Conservation (phyloP, 2,329 filamentous ascomycete species). For the Colletotrichum liriopes region DNA sequence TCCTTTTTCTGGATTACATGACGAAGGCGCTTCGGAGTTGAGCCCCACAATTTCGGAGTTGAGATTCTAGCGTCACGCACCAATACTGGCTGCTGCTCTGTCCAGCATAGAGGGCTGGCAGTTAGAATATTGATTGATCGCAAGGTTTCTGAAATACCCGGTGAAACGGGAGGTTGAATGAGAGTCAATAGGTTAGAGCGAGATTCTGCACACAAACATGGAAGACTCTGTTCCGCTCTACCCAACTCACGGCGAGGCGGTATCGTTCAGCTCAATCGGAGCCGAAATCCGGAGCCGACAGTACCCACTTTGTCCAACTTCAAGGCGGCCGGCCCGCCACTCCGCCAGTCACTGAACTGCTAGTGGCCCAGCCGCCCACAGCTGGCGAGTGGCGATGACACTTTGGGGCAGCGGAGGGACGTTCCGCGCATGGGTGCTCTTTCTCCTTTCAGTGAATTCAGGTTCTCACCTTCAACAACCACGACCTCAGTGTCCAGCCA, state of each 20-base stretch:
- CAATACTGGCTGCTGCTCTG: not conserved
- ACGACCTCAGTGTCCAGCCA: not conserved
- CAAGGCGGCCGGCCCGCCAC: too few species aligned
- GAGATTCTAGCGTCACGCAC: not conserved
- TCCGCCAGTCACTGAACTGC: fast-evolving
- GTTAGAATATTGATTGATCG: not conserved
- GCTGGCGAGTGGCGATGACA: not conserved
- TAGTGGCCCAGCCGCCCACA: fast-evolving
- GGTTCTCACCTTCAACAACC: not conserved
- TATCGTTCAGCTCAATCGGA: not conserved
- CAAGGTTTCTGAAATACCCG: not conserved
- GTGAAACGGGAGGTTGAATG: not conserved
- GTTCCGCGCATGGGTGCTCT: not conserved
- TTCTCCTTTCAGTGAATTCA: not conserved
- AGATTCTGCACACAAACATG: not conserved
- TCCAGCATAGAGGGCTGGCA: too few species aligned
- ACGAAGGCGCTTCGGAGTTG: slow-evolving; percentile 20
- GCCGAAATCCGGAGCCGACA: not conserved
- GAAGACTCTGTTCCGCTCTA: not conserved
- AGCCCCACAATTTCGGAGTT: slow-evolving; percentile 37
- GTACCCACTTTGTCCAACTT: not conserved
- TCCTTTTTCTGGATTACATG: not conserved
- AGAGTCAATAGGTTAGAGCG: too few species aligned
- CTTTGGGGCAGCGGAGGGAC: not conserved
- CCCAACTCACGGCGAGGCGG: not conserved